Percentiles rank a stretch among this genome's conserved stretches.
Evolutionary conservation across 371 early-diverging fungal genomes (phyloP).

Genomic region (Smittium culicis): DNA sequence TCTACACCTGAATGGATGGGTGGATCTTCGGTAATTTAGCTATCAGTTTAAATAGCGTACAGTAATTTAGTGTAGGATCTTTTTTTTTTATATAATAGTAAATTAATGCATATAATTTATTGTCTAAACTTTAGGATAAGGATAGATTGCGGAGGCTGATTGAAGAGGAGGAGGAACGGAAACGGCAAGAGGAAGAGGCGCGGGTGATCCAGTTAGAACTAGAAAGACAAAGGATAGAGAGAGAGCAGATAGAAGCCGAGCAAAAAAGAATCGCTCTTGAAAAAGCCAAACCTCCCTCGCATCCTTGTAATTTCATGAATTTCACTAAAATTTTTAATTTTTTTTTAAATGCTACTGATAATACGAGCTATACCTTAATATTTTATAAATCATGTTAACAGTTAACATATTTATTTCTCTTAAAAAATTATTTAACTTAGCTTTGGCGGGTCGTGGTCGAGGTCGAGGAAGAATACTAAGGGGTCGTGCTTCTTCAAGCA

Average conservation of each 20-base stretch:
- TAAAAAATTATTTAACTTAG: no score
- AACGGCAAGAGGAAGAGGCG: conserved; percentile 1
- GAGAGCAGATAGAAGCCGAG: conserved; percentile 17
- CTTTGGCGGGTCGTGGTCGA: no score
- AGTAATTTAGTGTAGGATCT: conserved; percentile 13
- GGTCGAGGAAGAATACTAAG: no score
- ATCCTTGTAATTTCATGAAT: conserved; percentile 1
- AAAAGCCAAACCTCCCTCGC: neutral
- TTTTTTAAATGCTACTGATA: neutral
- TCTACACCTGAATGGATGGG: conserved; percentile 26
- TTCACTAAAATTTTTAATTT: neutral
- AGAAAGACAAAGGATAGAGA: conserved; percentile 13
- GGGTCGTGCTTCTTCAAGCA: no score
- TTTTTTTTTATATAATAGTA: no score
- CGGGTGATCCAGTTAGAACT: conserved; percentile 8
- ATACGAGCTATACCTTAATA: neutral
- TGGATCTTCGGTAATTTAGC: conserved; percentile 15
- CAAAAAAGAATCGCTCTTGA: conserved; percentile 6
- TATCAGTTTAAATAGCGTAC: conserved; percentile 9
- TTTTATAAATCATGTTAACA: no score
- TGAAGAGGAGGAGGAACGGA: conserved; percentile 13
- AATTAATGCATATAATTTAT: no score
- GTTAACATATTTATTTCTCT: no score
- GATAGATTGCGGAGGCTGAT: conserved; percentile 18
- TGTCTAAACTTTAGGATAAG: conserved; percentile 15